These are phyloP conservation scores for Magnaporthiopsis incrustans DNA, from an alignment of 2,329 filamentous ascomycete genomes.

Conservation along the genomic window DNA sequence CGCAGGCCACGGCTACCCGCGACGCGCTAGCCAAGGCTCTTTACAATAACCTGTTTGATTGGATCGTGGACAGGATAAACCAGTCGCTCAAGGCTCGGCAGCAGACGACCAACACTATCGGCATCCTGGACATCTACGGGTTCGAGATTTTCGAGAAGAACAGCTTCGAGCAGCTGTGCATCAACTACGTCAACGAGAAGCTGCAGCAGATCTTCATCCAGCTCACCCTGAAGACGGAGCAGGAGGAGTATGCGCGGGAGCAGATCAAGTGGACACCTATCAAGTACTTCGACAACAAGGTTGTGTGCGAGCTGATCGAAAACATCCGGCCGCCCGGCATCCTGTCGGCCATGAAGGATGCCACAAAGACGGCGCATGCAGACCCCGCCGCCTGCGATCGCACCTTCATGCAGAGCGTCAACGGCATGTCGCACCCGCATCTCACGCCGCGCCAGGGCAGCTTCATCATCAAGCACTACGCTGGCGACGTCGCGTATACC, in stretches of 20 bases:
- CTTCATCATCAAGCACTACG: slow-evolving; percentile 98
- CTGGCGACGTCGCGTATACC: slow-evolving; percentile 90
- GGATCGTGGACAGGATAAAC: slow-evolving; percentile 93
- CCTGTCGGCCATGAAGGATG: slow-evolving; percentile 94
- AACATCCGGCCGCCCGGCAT: slow-evolving; percentile 83
- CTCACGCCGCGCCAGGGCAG: slow-evolving; percentile 87
- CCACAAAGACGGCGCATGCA: slow-evolving; percentile 95
- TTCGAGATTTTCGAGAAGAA: slow-evolving; percentile 99
- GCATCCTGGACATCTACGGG: slow-evolving; percentile 97
- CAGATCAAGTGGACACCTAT: slow-evolving; percentile 99
- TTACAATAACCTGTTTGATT: slow-evolving; percentile 96
- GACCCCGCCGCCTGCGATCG: slow-evolving; percentile 90
- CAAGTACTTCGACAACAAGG: slow-evolving; percentile 99
- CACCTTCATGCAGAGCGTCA: slow-evolving; percentile 90
- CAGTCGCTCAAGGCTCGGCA: slow-evolving; percentile 75
- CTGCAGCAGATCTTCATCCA: slow-evolving; percentile 99
- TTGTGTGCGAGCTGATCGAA: slow-evolving; percentile 95
- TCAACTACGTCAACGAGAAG: slow-evolving; percentile 99
- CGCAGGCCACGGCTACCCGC: slow-evolving; percentile 78
- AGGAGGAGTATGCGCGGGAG: slow-evolving; percentile 93
- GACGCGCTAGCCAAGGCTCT: slow-evolving; percentile 94
- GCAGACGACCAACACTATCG: slow-evolving; percentile 73
- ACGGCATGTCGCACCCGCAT: slow-evolving; percentile 84
- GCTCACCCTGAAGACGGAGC: slow-evolving; percentile 89
- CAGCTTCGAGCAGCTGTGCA: slow-evolving; percentile 97